Evolutionary conservation across 176 grass and related monocot genomes (phyloP).

Genomic region (Bromus sterilis): DNA sequence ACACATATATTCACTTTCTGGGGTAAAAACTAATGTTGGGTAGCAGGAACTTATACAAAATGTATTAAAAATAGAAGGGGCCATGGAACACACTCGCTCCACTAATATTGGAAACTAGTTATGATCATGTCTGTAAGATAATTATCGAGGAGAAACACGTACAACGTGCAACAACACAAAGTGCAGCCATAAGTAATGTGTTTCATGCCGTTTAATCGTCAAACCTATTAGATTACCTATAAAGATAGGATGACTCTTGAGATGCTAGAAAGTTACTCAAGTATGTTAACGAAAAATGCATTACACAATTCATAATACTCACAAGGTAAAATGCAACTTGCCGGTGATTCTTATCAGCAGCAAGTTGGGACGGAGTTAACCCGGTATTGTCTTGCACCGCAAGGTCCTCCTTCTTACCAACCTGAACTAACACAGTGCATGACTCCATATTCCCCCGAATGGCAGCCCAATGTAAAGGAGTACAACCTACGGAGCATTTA

Average conservation of each 20-base stretch:
- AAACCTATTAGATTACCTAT: not conserved
- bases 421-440: slow-evolving; percentile 96
- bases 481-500: slow-evolving; percentile 64
- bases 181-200: not conserved
- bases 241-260: not conserved
- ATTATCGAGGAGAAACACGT: not conserved
- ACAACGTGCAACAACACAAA: not conserved
- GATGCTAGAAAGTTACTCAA: not conserved
- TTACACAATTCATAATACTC: slow-evolving; percentile 36
- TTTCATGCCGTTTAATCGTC: not conserved
- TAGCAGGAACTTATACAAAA: not conserved
- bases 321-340: slow-evolving; percentile 98
- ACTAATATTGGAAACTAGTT: not conserved
- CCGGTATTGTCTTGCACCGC: slow-evolving; percentile 81
- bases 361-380: slow-evolving; percentile 91
- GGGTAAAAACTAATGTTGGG: not conserved
- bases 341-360: slow-evolving; percentile 74
- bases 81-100: not conserved
- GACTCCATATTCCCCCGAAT: slow-evolving; percentile 93
- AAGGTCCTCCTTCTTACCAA: slow-evolving; percentile 96
- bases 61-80: not conserved
- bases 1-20: not conserved
- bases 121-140: not conserved
- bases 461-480: slow-evolving; percentile 98
- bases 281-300: not conserved